These are phyloP conservation scores for Tetragonia tetragonoides DNA, from an alignment of 148 eudicot genomes.

Conservation along the genomic window DNA sequence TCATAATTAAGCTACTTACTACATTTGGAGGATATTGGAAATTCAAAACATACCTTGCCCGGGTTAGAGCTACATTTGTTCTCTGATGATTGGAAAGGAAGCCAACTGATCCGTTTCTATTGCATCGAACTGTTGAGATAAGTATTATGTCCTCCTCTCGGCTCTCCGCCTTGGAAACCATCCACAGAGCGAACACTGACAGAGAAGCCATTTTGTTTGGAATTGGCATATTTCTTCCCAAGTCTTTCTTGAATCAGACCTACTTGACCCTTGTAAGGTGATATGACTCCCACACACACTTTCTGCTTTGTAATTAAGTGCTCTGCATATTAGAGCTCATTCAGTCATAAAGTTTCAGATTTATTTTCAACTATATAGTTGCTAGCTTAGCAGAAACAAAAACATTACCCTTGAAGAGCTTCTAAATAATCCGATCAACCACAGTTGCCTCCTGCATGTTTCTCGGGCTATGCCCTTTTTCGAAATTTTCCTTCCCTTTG, in stretches of 20 bases:
- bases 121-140: conserved; percentile 69
- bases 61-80: conserved; percentile 75
- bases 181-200: conserved; percentile 78
- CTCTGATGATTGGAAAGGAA: conserved; percentile 67
- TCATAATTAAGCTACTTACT: background rate
- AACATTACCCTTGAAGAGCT: conserved; percentile 39
- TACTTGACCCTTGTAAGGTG: conserved; percentile 48
- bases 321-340: background rate
- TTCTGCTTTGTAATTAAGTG: conserved; percentile 12
- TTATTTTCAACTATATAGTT: too few relatives aligned
- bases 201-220: conserved; percentile 39
- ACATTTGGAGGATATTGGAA: background rate
- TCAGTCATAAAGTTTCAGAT: background rate
- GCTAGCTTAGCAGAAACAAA: background rate
- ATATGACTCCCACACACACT: conserved; percentile 38
- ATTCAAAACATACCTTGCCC: conserved; percentile 55
- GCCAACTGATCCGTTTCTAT: conserved; percentile 55
- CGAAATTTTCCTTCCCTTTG: conserved; percentile 41
- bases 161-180: conserved; percentile 81
- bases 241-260: conserved; percentile 27
- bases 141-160: conserved; percentile 71
- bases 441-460: conserved; percentile 48
- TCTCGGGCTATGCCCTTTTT: conserved; percentile 35
- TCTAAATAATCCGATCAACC: conserved; percentile 39
- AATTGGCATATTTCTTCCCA: conserved; percentile 25